Evolutionary conservation across 23 red algal genomes (phyloP).

Genomic region (Gracilaria gracilis): DNA sequence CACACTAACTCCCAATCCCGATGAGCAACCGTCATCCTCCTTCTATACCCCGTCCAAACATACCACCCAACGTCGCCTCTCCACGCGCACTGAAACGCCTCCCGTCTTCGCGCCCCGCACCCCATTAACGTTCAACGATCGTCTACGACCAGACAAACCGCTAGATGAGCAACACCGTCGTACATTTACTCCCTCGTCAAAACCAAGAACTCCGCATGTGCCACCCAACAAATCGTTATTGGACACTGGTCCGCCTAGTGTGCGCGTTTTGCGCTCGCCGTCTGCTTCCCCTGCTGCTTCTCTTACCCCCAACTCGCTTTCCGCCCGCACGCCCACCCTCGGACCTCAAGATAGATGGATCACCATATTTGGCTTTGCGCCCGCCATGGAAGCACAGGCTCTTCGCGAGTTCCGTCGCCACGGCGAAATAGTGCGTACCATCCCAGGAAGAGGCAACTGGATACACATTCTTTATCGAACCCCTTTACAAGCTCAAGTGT

Average conservation of each 20-base stretch:
- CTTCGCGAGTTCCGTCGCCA: constrained; percentile 84
- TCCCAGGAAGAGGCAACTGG: constrained; percentile 89
- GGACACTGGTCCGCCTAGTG: constrained; percentile 56
- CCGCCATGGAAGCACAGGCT: constrained; percentile 67
- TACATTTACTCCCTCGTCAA: constrained; percentile 2
- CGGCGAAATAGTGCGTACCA: constrained; percentile 76
- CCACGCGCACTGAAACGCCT: not conserved
- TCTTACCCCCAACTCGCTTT: constrained; percentile 25
- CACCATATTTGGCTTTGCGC: constrained; percentile 90
- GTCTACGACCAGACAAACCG: constrained; percentile 34
- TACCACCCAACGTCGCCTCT: constrained; percentile 15
- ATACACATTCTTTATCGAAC: constrained; percentile 85
- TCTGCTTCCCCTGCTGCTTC: constrained; percentile 24
- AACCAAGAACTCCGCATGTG: constrained; percentile 47
- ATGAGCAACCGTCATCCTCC: not conserved
- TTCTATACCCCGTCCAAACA: constrained; percentile 2
- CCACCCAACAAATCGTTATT: constrained; percentile 67
- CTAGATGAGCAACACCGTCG: not conserved
- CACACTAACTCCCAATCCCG: not conserved
- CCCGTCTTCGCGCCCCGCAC: constrained; percentile 27
- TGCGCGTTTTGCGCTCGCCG: constrained; percentile 53
- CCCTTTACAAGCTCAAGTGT: constrained; percentile 76
- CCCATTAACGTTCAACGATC: constrained; percentile 65
- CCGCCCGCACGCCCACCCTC: constrained; percentile 24
- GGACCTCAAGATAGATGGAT: constrained; percentile 78